These are phyloP conservation scores for Chlamydomonas reinhardtii DNA, from an alignment of 163 green algal species.

Conservation along the genomic window DNA sequence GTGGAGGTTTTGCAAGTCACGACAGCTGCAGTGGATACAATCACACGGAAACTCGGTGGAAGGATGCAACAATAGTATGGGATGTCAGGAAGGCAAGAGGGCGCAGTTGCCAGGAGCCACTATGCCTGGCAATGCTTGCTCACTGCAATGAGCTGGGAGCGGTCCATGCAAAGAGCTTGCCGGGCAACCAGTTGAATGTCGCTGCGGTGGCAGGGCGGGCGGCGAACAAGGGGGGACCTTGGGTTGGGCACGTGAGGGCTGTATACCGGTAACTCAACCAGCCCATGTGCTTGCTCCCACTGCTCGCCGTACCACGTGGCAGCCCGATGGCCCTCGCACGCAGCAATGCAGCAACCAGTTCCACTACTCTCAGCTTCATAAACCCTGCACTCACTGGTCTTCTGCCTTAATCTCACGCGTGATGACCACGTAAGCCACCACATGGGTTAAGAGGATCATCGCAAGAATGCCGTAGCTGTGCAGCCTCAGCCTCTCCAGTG, in stretches of 20 bases:
- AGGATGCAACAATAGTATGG: no score
- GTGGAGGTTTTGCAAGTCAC: no score
- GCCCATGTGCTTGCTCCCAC: no score
- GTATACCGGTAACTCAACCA: background rate
- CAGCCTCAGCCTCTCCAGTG: slow-evolving; percentile 32
- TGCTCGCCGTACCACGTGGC: background rate
- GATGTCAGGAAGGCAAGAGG: no score
- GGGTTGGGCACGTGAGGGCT: no score
- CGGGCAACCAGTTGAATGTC: slow-evolving; percentile 23
- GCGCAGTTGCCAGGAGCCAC: no score
- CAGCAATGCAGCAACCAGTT: background rate
- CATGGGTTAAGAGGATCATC: slow-evolving; percentile 27
- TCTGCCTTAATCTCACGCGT: background rate
- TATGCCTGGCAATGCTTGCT: no score
- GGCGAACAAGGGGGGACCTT: background rate
- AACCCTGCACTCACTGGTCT: background rate
- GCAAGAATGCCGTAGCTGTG: slow-evolving; percentile 35
- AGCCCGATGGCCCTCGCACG: background rate
- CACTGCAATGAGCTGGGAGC: slow-evolving; percentile 27
- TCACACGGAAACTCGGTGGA: no score
- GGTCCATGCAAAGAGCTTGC: slow-evolving; percentile 31
- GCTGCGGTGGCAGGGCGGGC: background rate
- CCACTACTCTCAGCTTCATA: background rate
- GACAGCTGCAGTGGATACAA: no score
- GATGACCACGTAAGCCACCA: slow-evolving; percentile 37